Conservation (phyloP, 1,284 basidiomycete species). For the Ceratobasidium sp. region DNA sequence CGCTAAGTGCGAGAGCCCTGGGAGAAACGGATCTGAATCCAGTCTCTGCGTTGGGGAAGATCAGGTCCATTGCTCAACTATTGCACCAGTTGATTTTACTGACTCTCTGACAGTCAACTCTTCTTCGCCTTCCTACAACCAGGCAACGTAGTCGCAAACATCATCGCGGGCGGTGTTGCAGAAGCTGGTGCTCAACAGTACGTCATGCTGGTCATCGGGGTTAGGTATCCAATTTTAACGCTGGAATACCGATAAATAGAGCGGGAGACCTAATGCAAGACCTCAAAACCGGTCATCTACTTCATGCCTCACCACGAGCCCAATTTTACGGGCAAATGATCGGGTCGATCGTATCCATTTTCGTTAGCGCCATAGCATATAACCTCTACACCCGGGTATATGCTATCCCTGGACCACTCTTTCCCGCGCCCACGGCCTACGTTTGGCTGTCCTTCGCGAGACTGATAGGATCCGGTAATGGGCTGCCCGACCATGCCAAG, state of each 20-base stretch:
- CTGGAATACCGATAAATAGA: slow-evolving; percentile 62
- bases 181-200: slow-evolving; percentile 96
- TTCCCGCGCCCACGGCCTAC: slow-evolving; percentile 94
- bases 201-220: too few species aligned
- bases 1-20: slow-evolving; percentile 82
- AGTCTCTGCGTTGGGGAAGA: slow-evolving; percentile 94
- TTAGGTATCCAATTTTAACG: too few species aligned
- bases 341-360: slow-evolving; percentile 86
- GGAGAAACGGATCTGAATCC: slow-evolving; percentile 96
- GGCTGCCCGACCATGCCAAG: slow-evolving; percentile 22
- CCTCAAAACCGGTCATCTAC: slow-evolving; percentile 93
- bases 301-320: slow-evolving; percentile 86
- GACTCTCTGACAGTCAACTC: slow-evolving; percentile 71
- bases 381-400: slow-evolving; percentile 90
- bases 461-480: slow-evolving; percentile 69
- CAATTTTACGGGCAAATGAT: slow-evolving; percentile 92
- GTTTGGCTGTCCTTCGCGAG: slow-evolving; percentile 93
- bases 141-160: slow-evolving; percentile 93
- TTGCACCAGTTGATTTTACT: not conserved
- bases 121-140: slow-evolving; percentile 96
- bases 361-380: slow-evolving; percentile 91
- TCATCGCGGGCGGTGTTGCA: slow-evolving; percentile 95
- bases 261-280: slow-evolving; percentile 99
- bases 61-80: slow-evolving; percentile 61
- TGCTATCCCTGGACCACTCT: slow-evolving; percentile 87